A percentile compares a stretch with the other conserved stretches of the same genome.
These are phyloP conservation scores for Daldinia grandis DNA, from an alignment of 495 filamentous ascomycete genomes.

Conservation along the genomic window DNA sequence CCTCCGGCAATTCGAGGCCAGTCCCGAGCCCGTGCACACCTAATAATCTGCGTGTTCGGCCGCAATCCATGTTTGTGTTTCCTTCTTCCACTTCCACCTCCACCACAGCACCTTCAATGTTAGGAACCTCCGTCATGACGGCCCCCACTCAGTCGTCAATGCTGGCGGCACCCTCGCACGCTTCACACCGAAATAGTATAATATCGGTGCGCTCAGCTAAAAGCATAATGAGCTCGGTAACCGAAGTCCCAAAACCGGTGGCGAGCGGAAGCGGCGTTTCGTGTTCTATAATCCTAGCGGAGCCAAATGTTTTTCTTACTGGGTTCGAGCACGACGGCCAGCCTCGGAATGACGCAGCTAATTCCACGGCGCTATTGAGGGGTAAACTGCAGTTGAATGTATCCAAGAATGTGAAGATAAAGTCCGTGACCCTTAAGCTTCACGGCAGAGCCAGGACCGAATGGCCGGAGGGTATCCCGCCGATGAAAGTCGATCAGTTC, in stretches of 20 bases:
- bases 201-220: constrained; percentile 57
- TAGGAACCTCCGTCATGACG: constrained; percentile 35
- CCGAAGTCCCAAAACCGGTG: constrained; percentile 70
- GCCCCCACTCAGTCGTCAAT: constrained; percentile 39
- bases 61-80: constrained; percentile 40
- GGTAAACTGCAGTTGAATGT: constrained; percentile 85
- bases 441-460: constrained; percentile 87
- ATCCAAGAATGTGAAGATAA: constrained; percentile 91
- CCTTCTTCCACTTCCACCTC: constrained; percentile 34
- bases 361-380: constrained; percentile 80
- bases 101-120: constrained; percentile 34
- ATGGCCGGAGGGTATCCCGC: constrained; percentile 98
- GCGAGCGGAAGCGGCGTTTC: constrained; percentile 76
- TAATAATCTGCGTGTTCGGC: constrained; percentile 9
- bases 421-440: constrained; percentile 89
- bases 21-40: constrained; percentile 24
- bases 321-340: constrained; percentile 87
- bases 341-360: constrained; percentile 60
- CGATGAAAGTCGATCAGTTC: constrained; percentile 80
- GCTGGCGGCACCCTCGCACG: constrained; percentile 32
- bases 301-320: constrained; percentile 88
- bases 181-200: constrained; percentile 52
- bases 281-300: constrained; percentile 79
- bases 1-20: constrained; percentile 13
- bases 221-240: constrained; percentile 52